A percentile compares a stretch with the other conserved stretches of the same genome.
phyloP scores from a whole-genome alignment of 2,329 filamentous ascomycete species.

The Falciphora oryzae region DNA sequence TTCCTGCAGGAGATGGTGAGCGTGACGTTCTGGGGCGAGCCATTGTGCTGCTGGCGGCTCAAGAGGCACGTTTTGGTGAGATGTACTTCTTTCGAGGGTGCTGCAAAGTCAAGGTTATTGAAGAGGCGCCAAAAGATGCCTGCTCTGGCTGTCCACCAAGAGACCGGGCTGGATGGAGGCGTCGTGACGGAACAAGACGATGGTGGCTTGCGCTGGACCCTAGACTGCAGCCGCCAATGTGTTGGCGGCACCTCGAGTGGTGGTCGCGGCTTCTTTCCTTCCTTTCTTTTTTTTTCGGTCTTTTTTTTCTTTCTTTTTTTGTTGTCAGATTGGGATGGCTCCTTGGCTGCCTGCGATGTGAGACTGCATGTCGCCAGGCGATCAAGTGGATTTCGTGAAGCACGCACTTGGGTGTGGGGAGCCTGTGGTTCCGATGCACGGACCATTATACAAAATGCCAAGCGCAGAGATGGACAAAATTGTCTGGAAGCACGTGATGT shows the following conservation, averaged over 20 bases:
- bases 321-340: background rate
- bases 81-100: slow-evolving; percentile 22
- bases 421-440: background rate
- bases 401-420: background rate
- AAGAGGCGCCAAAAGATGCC: background rate
- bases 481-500: background rate
- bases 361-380: too few relatives aligned
- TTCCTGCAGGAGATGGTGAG: slow-evolving; percentile 94
- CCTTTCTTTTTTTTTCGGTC: background rate
- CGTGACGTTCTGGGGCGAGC: slow-evolving; percentile 63
- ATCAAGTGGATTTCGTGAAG: too few relatives aligned
- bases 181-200: background rate
- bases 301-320: background rate
- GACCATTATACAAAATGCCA: too few relatives aligned
- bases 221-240: background rate
- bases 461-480: too few relatives aligned
- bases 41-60: slow-evolving; percentile 36
- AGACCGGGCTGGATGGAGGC: background rate
- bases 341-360: background rate
- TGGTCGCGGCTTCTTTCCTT: background rate
- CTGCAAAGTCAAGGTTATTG: slow-evolving; percentile 6
- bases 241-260: background rate
- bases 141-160: background rate
- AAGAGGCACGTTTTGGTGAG: slow-evolving; percentile 24
- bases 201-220: background rate